Evolutionary conservation across 495 filamentous ascomycete genomes (phyloP).

Genomic region (Trichodelitschia bisporula): DNA sequence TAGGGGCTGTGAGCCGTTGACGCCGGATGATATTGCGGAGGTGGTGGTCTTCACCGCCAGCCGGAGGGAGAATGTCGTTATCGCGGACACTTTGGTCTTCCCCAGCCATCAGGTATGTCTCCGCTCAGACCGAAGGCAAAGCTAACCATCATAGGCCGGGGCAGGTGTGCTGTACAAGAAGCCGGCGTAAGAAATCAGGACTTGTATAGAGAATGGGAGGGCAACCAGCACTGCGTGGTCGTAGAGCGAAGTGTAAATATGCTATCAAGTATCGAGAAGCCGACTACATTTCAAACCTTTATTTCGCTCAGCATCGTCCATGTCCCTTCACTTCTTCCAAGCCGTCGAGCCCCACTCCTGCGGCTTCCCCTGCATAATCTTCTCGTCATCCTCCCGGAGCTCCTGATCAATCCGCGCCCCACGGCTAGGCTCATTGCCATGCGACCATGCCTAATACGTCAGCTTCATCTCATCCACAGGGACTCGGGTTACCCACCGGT

Average conservation of each 20-base stretch:
- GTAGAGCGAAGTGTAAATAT: no score
- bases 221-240: no score
- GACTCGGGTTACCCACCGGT: no score
- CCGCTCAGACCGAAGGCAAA: no score
- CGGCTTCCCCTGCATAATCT: background rate
- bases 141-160: no score
- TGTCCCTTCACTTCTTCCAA: background rate
- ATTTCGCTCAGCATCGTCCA: no score
- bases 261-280: no score
- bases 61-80: conserved; percentile 78
- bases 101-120: conserved; percentile 74
- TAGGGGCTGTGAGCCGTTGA: conserved; percentile 72
- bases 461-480: no score
- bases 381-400: conserved; percentile 18
- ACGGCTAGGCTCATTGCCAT: conserved; percentile 21
- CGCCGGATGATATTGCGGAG: conserved; percentile 86
- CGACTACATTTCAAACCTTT: no score
- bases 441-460: conserved; percentile 12
- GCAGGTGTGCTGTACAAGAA: no score
- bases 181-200: no score
- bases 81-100: conserved; percentile 79
- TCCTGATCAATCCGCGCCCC: conserved; percentile 21
- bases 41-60: conserved; percentile 77
- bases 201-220: no score
- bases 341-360: conserved; percentile 3